Base-by-base conservation (phyloP, 2,329 filamentous ascomycete species). In the Pseudogymnoascus sp. region DNA sequence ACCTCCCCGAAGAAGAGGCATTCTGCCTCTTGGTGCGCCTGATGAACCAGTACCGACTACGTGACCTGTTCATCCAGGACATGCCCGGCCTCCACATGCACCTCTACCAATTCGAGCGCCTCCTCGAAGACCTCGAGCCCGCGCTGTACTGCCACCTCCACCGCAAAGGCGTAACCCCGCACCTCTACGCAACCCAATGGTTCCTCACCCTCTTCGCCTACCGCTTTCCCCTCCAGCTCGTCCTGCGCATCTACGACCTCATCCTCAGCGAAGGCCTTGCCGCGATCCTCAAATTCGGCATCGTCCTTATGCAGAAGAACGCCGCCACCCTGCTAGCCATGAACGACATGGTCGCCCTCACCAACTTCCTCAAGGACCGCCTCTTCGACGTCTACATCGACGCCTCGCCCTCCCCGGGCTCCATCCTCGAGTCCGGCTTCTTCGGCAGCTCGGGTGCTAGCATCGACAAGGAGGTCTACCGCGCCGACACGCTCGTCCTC, bases 161-260 rank as follows among this genome's bases (percentile, higher is more conserved):
- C 71, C 87, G 94, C 63, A 86, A 90, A 62, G 88, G 91, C 67
- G 94, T 99, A 62, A 89, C 89, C 7, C 89, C 94, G 0, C 91
- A 96, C 72, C 81, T 99, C 7, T 99, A 99, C 73, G 94, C 94
- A 49, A 99, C 94, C 0, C 94, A 99, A 74, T 99, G 94, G 94
- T 99, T 99, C 76, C 82, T 99, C 59, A 99, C 94, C 0, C 81
- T 99, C n/a, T 99, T 99, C 72, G 92, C 93, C 33, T 99, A 99
- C 74, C 90, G 95, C 43, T 99, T 99, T 74, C 94, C 94, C 7
- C 81, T 99, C 6, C 94, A 99, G 72, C 85, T 99, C 8, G 94
- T 99, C 6, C 86, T 99, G 63, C 90, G 94, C 33, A 95, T 99
- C 60, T 99, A 97, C 75, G 94, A 99, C 72, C 78, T 99, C 62